These are phyloP conservation scores for Tetrahymena malaccensis DNA, from an alignment of 73 alveolate genomes.

Conservation along the genomic window DNA sequence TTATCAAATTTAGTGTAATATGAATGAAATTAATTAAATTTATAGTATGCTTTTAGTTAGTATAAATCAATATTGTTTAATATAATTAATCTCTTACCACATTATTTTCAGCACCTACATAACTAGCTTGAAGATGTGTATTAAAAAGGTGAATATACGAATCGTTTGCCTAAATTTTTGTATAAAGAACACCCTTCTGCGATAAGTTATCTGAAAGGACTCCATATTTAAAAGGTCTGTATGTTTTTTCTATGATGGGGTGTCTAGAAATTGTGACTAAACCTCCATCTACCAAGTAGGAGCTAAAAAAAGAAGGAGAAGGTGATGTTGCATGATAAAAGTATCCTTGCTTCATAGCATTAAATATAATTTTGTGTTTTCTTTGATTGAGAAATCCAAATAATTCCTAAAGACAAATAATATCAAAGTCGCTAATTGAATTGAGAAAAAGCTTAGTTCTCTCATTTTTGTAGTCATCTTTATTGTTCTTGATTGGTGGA, in stretches of 20 bases:
- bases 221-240: constrained; percentile 59
- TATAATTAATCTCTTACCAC: background rate
- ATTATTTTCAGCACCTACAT: constrained; percentile 45
- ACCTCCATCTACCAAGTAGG: constrained; percentile 84
- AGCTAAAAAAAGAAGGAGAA: constrained; percentile 79
- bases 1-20: background rate
- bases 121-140: constrained; percentile 83
- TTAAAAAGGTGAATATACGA: constrained; percentile 66
- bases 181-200: constrained; percentile 74
- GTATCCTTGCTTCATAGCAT: constrained; percentile 72
- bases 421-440: constrained; percentile 42
- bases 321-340: constrained; percentile 56
- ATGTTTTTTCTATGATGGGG: constrained; percentile 67
- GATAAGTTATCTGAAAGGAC: constrained; percentile 70
- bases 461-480: constrained; percentile 72
- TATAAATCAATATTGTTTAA: background rate
- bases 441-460: constrained; percentile 53
- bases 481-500: constrained; percentile 76
- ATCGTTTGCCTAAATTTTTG: constrained; percentile 60
- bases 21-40: background rate
- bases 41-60: background rate
- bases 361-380: constrained; percentile 55
- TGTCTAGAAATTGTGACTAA: constrained; percentile 63
- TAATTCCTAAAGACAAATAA: constrained; percentile 83
- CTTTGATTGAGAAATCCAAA: constrained; percentile 74